Evolutionary conservation across 1,284 basidiomycete genomes (phyloP).

Genomic region (Marasmius fiardii): DNA sequence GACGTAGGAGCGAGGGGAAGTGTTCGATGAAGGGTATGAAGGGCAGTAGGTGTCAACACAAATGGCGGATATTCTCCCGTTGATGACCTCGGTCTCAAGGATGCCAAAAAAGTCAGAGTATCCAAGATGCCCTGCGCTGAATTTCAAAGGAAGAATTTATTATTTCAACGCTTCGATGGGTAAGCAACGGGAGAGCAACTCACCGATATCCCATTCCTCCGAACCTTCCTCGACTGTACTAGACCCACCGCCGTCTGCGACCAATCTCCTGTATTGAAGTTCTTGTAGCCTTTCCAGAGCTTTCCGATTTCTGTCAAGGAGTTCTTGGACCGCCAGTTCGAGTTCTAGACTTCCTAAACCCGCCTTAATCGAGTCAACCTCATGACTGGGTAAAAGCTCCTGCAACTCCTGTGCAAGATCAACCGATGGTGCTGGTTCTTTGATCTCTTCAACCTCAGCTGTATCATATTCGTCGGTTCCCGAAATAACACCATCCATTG

Average conservation of each 20-base stretch:
- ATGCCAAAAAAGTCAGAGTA: slow-evolving; percentile 63
- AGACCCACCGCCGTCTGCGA: slow-evolving; percentile 38
- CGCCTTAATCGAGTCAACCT: slow-evolving; percentile 51
- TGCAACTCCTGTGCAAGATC: slow-evolving; percentile 39
- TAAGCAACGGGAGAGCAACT: slow-evolving; percentile 22
- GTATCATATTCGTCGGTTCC: slow-evolving; percentile 8
- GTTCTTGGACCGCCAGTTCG: slow-evolving; percentile 62
- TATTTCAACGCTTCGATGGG: slow-evolving; percentile 12
- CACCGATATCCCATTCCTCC: slow-evolving; percentile 79
- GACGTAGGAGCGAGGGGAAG: slow-evolving; percentile 54
- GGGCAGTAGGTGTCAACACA: slow-evolving; percentile 54
- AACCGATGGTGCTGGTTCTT: slow-evolving; percentile 12
- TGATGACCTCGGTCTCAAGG: slow-evolving; percentile 63
- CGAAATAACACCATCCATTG: slow-evolving; percentile 5
- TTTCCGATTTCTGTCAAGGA: slow-evolving; percentile 59
- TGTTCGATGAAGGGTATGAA: slow-evolving; percentile 67
- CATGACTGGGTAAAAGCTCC: slow-evolving; percentile 51
- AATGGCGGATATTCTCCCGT: slow-evolving; percentile 38
- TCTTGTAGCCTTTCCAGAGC: slow-evolving; percentile 62
- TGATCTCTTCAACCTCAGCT: slow-evolving; percentile 10
- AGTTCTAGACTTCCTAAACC: slow-evolving; percentile 57
- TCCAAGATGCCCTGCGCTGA: slow-evolving; percentile 70
- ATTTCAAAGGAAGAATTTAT: slow-evolving; percentile 14
- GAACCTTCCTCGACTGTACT: slow-evolving; percentile 56
- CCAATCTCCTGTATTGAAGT: slow-evolving; percentile 56